These are phyloP conservation scores for Verticillium dahliae DNA, from an alignment of 2,329 filamentous ascomycete genomes.

Conservation along the genomic window DNA sequence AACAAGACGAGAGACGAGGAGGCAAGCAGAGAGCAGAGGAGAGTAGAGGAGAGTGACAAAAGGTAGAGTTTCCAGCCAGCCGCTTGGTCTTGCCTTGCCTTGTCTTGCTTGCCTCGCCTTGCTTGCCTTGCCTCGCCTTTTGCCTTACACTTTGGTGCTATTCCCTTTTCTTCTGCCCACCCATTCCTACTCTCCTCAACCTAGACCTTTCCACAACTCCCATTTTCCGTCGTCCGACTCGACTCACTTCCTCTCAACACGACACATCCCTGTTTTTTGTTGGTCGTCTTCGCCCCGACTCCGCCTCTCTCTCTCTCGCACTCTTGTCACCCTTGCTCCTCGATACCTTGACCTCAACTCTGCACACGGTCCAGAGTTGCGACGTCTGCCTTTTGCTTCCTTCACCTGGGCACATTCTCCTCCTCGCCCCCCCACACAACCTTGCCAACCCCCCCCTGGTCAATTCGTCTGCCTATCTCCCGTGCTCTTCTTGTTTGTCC, in stretches of 20 bases:
- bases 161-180: not conserved
- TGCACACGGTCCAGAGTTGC: not conserved
- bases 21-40: not conserved
- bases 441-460: not conserved
- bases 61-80: not conserved
- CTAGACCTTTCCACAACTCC: not conserved
- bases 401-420: not conserved
- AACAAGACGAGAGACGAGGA: not conserved
- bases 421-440: not conserved
- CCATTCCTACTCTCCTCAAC: not conserved
- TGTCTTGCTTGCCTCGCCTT: constrained; percentile 2
- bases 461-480: not conserved
- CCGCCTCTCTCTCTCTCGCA: not conserved
- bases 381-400: not conserved
- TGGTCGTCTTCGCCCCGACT: not conserved
- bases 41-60: not conserved
- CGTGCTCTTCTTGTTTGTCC: not conserved
- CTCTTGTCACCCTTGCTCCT: not conserved
- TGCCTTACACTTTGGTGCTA: not conserved
- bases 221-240: not conserved
- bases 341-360: not conserved
- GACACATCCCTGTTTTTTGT: not conserved
- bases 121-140: constrained; percentile 1
- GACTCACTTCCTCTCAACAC: not conserved
- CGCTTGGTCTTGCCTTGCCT: not conserved